Conservation (phyloP, 164 flowering plant genomes). For the Akebia trifoliata region DNA sequence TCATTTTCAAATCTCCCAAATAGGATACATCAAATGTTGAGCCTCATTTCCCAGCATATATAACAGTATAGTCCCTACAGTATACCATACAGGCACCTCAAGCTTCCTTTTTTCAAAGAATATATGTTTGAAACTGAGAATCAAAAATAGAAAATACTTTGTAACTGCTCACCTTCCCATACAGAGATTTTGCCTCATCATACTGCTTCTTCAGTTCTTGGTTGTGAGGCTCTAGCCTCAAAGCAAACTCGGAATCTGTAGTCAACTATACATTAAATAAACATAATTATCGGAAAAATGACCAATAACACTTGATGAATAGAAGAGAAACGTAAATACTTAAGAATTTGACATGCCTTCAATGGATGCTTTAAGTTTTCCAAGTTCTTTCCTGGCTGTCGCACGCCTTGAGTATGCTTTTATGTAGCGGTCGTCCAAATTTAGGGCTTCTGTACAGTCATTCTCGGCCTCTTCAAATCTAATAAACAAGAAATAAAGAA, state of each 20-base stretch:
- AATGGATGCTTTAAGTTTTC: conserved; percentile 65
- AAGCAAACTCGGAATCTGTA: conserved; percentile 91
- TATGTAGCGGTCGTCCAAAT: conserved; percentile 89
- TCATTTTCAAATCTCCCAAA: not conserved
- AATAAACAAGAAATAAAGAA: conserved; percentile 7
- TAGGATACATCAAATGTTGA: not conserved
- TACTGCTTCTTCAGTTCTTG: conserved; percentile 83
- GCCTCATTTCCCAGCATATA: not conserved
- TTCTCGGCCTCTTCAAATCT: conserved; percentile 89
- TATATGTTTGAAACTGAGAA: not conserved
- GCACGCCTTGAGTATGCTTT: conserved; percentile 97
- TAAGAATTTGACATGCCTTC: conserved; percentile 49
- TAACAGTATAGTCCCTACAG: not conserved
- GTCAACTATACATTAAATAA: conserved; percentile 19
- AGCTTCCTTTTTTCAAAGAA: too few relatives aligned
- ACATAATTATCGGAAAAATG: too few relatives aligned
- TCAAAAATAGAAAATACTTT: not conserved
- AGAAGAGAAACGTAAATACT: not conserved
- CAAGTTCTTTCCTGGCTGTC: conserved; percentile 92
- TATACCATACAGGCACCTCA: not conserved
- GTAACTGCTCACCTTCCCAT: conserved; percentile 51
- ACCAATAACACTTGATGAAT: not conserved
- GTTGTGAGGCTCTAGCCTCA: conserved; percentile 84
- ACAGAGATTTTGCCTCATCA: conserved; percentile 62
- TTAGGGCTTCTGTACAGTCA: conserved; percentile 93